Evolutionary conservation across 441 rosid species (phyloP), one percentile per base, ranked within the genome.

Genomic region (Euphorbia celastroides): DNA sequence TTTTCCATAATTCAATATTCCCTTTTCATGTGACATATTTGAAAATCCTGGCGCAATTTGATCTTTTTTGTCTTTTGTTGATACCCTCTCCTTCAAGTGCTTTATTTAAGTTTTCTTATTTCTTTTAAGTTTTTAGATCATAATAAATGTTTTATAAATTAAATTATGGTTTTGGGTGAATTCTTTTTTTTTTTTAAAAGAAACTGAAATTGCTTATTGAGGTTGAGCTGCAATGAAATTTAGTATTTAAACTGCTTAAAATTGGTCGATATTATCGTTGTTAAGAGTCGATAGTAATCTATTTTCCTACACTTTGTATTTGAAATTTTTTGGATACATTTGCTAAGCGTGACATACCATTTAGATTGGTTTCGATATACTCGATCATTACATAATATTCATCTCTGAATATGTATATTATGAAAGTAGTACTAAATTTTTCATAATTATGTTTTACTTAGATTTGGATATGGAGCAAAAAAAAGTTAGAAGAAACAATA

Each of bases 41-140:
- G 80, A 77, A 25, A 62, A 67, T 62, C 62, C 78, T 2, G 69
- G 56, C 10, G 57, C 72, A 22, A 70, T 81, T 11, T 80, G 86
- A 83, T 70, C 82, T 36, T 75, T 79, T 72, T 73, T 65, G 50
- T 60, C 79, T 51, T 66, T 72, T 44, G 25, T 64, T 41, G 42
- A 72, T 16, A 32, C 77, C 31, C 55, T 76, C 59, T 68, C 79
- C 27, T 65, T 78, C 69, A 83, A 82, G 88, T 81, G 16, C 31
- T 34, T 57, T 51, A 20, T 51, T 19, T 44, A 2, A 0, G n/a
- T 23, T 13, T 0, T 34, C 20, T 7, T 2, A 31, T 36, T 23
- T 60, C n/a, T 25, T 38, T 71, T 17, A 14, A 5, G 7, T 2
- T 22, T 19, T 6, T 38, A 17, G 27, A 23, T 57, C 30, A 23